Base-by-base conservation (phyloP, 108 stramenopile genomes). In the Stephanodiscus minutulus region DNA sequence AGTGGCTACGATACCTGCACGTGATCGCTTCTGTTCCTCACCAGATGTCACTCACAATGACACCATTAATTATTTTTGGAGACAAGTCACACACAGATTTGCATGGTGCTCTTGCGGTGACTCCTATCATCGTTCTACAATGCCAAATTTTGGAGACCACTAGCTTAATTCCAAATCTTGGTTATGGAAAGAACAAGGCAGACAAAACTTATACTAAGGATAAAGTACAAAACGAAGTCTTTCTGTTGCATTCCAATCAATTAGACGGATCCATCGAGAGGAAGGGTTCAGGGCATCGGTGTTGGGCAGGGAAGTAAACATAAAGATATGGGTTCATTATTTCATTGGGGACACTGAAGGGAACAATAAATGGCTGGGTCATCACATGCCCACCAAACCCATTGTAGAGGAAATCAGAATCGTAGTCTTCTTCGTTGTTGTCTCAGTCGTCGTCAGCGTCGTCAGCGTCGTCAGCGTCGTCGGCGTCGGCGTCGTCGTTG, bases 321-420 rank as follows among this genome's bases (percentile, higher is more conserved):
- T 28, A 8, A 58, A 58, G 17, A 31, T 58, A 17, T 58, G 57
- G 57, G 36, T 58, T 3, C 57, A 58, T 35, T 58, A 17, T 22
- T 25, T 53, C 52, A 53, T 53, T 53, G 52, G 52, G 0, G 52
- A 53, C 12, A 53, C 20, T 0, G 29, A 58, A 17, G 57, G 33
- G 15, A 58, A 58, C 17, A 58, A 58, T 58, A 28, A 35, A 35
- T 58, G 57, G 57, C n/a, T 58, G 7, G 57, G 57, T 58, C 33
- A 58, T n/a, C n/a, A n/a, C n/a, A n/a, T n/a, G n/a, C n/a, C n/a
- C n/a, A n/a, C n/a, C n/a, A n/a, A n/a, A n/a, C n/a, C n/a, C n/a
- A n/a, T n/a, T n/a, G n/a, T n/a, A n/a, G n/a, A n/a, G n/a, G n/a
- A n/a, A n/a, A n/a, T n/a, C n/a, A n/a, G n/a, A n/a, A n/a, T n/a